Percentiles rank a stretch among this genome's conserved stretches.
Evolutionary conservation across 768 basidiomycete species (phyloP).

Genomic region (Lepiota subincarnata): DNA sequence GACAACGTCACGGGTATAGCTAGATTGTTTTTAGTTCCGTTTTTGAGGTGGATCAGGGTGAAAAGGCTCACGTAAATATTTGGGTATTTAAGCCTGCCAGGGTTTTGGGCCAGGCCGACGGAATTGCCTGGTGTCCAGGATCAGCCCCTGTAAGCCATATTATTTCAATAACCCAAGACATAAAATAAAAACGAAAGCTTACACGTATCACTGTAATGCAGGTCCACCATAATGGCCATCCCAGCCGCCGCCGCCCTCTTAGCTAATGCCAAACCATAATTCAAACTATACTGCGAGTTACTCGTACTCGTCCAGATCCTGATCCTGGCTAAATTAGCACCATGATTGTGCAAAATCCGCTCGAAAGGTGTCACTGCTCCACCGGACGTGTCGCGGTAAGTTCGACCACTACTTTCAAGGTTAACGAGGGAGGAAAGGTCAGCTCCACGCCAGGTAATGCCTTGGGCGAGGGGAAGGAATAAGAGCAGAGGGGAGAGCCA

Average conservation of each 20-base stretch:
- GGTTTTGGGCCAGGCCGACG: conserved; percentile 49
- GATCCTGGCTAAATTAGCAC: conserved; percentile 54
- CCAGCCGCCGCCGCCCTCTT: conserved; percentile 55
- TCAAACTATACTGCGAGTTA: conserved; percentile 43
- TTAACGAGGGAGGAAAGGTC: conserved; percentile 54
- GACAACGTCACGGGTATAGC: conserved; percentile 51
- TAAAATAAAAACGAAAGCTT: conserved; percentile 11
- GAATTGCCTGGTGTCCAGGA: conserved; percentile 58
- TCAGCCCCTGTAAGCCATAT: conserved; percentile 47
- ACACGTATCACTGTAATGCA: conserved; percentile 68
- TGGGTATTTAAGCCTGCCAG: conserved; percentile 51
- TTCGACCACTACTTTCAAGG: conserved; percentile 45
- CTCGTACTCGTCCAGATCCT: conserved; percentile 62
- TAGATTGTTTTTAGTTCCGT: conserved; percentile 14
- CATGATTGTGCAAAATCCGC: conserved; percentile 48
- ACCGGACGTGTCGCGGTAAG: conserved; percentile 34
- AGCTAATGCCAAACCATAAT: conserved; percentile 48
- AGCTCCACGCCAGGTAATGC: conserved; percentile 48
- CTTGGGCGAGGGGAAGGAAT: conserved; percentile 21
- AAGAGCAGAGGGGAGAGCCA: conserved; percentile 16
- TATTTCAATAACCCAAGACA: neutral
- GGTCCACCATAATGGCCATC: conserved; percentile 50
- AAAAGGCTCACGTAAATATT: conserved; percentile 44
- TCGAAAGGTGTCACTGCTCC: conserved; percentile 38
- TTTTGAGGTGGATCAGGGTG: neutral